Evolutionary conservation across 805 yeast species (phyloP), one percentile per base, ranked within the genome.

Genomic region (Metschnikowia noctiluminum): DNA sequence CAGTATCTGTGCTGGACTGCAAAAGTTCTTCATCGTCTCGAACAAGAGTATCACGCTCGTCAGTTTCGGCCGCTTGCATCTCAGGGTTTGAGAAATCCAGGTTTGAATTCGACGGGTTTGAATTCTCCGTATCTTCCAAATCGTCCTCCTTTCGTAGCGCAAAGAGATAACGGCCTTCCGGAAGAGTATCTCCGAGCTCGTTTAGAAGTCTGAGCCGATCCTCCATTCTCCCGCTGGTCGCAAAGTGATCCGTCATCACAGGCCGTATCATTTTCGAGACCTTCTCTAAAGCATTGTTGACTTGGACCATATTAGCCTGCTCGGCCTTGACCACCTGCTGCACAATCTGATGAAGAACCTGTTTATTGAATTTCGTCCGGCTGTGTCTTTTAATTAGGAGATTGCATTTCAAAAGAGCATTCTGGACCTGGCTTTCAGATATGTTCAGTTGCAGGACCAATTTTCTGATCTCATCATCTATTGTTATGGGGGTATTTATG

Each of bases 261-360:
- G 74, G 74, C 45, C 52, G 55, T 35, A 65, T 44, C 7, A 64
- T 43, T 5, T 42, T 34, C 31, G 58, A 53, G 6, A 65, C 49
- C 26, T 59, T 59, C 16, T 38, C 43, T 28, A 72, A 49, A 38
- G 59, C 58, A n/a, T 62, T 66, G 48, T 60, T 62, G n/a, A 69
- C 68, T 21, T 54, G 42, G 15, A 53, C 45, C 12, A 70, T 34
- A 43, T 67, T 64, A 28, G 62, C 59, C 34, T 59, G 57, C 47
- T 72, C 76, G 39, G 61, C 48, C 53, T 68, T 66, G 9, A 65
- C 35, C 13, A 71, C 56, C 50, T 72, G 76, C 50, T 64, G 72
- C 16, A 64, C 65, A 1, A 72, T 64, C 45, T 69, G 75, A 48
- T 64, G 62, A 5, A 63, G 57, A n/a, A 66, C 62, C 49, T 71